Conservation (phyloP, 108 stramenopile genomes). For the Skeletonema potamos region DNA sequence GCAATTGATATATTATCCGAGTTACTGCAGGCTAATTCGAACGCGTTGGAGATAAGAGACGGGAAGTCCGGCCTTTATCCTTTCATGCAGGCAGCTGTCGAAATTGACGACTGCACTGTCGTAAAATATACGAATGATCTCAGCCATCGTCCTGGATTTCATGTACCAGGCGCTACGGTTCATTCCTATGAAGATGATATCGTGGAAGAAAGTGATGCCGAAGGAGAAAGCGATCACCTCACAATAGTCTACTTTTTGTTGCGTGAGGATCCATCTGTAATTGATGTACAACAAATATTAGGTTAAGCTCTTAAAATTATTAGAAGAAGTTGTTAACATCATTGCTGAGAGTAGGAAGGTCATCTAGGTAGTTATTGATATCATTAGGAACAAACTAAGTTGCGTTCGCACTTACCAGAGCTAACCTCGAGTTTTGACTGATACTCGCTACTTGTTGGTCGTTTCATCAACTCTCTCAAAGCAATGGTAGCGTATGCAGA, state of each 20-base stretch:
- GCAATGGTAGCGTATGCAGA: slow-evolving; percentile 91
- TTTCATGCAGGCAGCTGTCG: slow-evolving; percentile 60
- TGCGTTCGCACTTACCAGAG: slow-evolving; percentile 47
- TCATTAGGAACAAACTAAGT: too few species aligned
- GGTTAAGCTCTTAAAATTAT: not conserved
- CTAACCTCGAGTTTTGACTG: slow-evolving; percentile 72
- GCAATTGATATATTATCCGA: slow-evolving; percentile 42
- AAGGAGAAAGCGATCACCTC: slow-evolving; percentile 22
- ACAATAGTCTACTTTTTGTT: slow-evolving; percentile 30
- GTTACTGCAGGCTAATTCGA: slow-evolving; percentile 55
- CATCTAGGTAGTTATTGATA: too few species aligned
- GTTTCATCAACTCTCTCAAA: slow-evolving; percentile 82
- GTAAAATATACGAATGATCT: slow-evolving; percentile 30
- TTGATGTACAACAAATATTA: not conserved
- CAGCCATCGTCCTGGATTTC: slow-evolving; percentile 22
- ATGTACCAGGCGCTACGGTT: slow-evolving; percentile 9
- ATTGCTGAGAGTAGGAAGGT: too few species aligned
- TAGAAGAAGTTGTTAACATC: not conserved
- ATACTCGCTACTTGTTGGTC: slow-evolving; percentile 81
- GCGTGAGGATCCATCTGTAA: slow-evolving; percentile 27
- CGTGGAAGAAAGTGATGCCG: slow-evolving; percentile 22
- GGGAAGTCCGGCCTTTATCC: slow-evolving; percentile 58
- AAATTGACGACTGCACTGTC: not conserved
- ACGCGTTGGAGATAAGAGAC: slow-evolving; percentile 53
- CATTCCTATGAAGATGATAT: slow-evolving; percentile 19